Evolutionary conservation across 2,329 filamentous ascomycete species (phyloP), one percentile per base, ranked within the genome.

Genomic region (Aciculosporium take): DNA sequence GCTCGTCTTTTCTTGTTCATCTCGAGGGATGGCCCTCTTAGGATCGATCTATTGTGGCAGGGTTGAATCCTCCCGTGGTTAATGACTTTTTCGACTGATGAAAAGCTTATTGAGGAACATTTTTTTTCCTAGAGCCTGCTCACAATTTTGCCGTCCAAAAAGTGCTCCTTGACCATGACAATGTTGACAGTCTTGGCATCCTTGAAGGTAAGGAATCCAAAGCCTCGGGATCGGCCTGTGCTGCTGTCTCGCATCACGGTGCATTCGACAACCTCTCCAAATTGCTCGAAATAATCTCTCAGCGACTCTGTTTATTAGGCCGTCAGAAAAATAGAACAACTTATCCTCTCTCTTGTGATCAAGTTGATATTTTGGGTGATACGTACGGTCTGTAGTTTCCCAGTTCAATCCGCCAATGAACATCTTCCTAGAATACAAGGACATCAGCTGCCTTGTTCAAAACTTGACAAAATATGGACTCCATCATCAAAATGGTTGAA

Each of bases 81-180:
- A 32, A 32, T 32, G 9, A n/a, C n/a, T n/a, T n/a, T n/a, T 4
- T 9, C 15, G 13, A 13, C 10, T n/a, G 27, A 7, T 29, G 27
- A 13, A 13, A n/a, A n/a, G n/a, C n/a, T n/a, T n/a, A n/a, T n/a
- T n/a, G n/a, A n/a, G n/a, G n/a, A n/a, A n/a, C 5, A 20, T 33
- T 33, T 7, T 13, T 31, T 31, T 20, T 13, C 8, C 15, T 18
- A 0, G 13, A 10, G 27, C 15, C 31, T 32, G 39, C 84, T 69
- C 74, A 96, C 91, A 61, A 98, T 95, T 64, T 98, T 98, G 47
- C 91, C 91, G 58, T 98, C 91, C 18, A 98, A 74, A 53, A 89
- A 94, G 61, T 98, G 91, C 60, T 98, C 91, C 65, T 98, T 98
- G 48, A 98, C 91, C 91, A 98, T 98, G 49, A 98, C 91, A 51